Conservation (phyloP, 768 basidiomycete species). For the Austroboletus eburneus region DNA sequence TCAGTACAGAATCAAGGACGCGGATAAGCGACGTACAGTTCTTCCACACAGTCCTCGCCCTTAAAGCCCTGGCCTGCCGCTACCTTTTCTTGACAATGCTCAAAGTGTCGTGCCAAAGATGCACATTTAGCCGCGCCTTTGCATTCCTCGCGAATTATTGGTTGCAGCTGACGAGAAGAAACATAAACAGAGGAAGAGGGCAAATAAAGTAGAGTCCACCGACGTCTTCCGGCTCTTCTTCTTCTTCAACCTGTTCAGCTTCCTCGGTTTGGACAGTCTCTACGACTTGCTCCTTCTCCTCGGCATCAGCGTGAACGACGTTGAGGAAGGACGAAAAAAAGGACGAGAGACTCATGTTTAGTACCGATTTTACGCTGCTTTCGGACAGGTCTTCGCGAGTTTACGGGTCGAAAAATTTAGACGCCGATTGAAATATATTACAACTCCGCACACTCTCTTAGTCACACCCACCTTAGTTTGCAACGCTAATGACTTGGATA, state of each 20-base stretch:
- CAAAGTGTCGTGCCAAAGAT: conserved; percentile 73
- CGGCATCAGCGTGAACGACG: conserved; percentile 40
- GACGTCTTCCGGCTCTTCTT: conserved; percentile 81
- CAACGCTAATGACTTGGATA: no score
- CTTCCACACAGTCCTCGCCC: conserved; percentile 90
- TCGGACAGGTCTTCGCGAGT: conserved; percentile 18
- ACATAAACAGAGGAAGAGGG: not conserved
- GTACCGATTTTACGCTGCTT: conserved; percentile 10
- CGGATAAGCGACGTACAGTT: conserved; percentile 55
- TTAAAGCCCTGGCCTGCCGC: conserved; percentile 78
- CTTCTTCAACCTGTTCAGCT: conserved; percentile 39
- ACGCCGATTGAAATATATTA: conserved; percentile 17
- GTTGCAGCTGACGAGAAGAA: conserved; percentile 48
- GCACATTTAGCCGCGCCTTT: conserved; percentile 62
- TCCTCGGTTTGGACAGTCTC: conserved; percentile 36
- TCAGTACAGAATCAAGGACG: conserved; percentile 1
- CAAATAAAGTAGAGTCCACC: conserved; percentile 29
- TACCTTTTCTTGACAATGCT: conserved; percentile 89
- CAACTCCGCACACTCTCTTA: not conserved
- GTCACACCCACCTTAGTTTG: no score
- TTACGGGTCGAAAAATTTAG: conserved; percentile 19
- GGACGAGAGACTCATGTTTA: conserved; percentile 39
- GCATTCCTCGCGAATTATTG: conserved; percentile 73
- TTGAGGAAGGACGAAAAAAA: conserved; percentile 42
- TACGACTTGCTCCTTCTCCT: conserved; percentile 20